Base-by-base conservation (phyloP, 805 yeast genomes). In the Hanseniaspora lachancei region DNA sequence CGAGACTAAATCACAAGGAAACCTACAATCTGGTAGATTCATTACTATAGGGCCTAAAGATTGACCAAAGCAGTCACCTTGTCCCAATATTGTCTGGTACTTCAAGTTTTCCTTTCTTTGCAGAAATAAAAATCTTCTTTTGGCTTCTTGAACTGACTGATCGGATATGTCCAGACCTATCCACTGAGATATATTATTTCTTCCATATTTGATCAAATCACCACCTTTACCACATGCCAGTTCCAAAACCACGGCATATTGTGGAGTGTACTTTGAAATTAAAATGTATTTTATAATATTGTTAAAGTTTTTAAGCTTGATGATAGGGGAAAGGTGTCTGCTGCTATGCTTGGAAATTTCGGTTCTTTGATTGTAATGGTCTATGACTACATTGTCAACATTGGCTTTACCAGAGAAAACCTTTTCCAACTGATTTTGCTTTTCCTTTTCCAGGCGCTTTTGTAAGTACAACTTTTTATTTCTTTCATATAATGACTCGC, bases 211-310 rank as follows among this genome's bases (percentile, higher is more conserved):
- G 62, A 84, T 80, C 63, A 93, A 71, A 70, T 93, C 99, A 29
- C 99, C 99, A 53, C 99, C 99, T 67, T 93, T 95, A 15, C 99
- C 99, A 69, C 97, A 89, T 16, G 96, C 96, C 56, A 91, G 69
- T 64, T 93, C 99, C 20, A 93, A 71, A 1, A 84, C 88, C 21
- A 77, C 74, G 42, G 77, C 76, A 58, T 78, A 71, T 47, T 73
- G 72, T 38, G 71, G 72, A 2, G 83, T 79, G 68, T 74, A 82
- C 61, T 84, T 85, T 56, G 84, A 82, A 54, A 93, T 81, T 9
- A 91, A 71, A 64, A 89, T 86, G 66, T 87, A 86, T 65, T 93
- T 93, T 63, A 93, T 84, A 58, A 89, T 86, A 66, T 93, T 93
- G 68, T 93, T 93, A 76, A 89, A 93, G 62, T 85, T 83, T 58